phyloP scores from a whole-genome alignment of 2,329 filamentous ascomycete species.

The Diplocarpon mali region DNA sequence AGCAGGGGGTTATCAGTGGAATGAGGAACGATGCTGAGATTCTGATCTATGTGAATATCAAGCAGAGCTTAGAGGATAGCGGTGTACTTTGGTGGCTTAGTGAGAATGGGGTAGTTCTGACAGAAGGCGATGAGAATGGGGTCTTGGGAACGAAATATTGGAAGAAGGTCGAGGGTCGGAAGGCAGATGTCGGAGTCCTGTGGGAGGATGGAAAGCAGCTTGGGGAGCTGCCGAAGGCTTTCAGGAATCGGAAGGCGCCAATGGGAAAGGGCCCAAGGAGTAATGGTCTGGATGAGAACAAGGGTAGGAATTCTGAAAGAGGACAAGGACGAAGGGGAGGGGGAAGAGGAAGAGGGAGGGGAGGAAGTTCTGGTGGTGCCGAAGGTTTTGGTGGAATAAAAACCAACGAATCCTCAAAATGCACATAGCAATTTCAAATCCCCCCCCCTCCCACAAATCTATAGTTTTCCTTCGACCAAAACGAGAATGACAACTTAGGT shows the following conservation, averaged over 20 bases:
- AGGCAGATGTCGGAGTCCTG: conserved; percentile 49
- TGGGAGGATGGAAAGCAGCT: conserved; percentile 59
- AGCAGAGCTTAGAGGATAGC: conserved; percentile 48
- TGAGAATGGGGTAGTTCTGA: conserved; percentile 67
- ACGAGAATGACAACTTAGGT: no score
- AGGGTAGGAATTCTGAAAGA: background rate
- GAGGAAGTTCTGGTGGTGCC: background rate
- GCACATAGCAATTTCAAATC: no score
- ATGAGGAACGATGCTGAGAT: conserved; percentile 72
- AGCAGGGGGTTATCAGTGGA: conserved; percentile 53
- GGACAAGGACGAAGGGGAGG: background rate
- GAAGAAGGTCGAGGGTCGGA: conserved; percentile 55
- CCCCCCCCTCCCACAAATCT: no score
- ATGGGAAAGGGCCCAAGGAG: conserved; percentile 30
- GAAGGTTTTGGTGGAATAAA: no score
- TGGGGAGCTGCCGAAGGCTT: conserved; percentile 51
- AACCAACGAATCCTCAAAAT: no score
- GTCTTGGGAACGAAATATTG: conserved; percentile 59
- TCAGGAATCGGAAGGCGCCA: conserved; percentile 41
- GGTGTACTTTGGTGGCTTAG: conserved; percentile 65
- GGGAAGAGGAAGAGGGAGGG: background rate
- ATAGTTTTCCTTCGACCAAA: no score
- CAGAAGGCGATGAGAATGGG: conserved; percentile 47
- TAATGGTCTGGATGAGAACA: conserved; percentile 12
- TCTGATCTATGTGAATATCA: conserved; percentile 66